phyloP scores from a whole-genome alignment of 2,329 filamentous ascomycete genomes.

The Ophiostoma triangulosporum region DNA sequence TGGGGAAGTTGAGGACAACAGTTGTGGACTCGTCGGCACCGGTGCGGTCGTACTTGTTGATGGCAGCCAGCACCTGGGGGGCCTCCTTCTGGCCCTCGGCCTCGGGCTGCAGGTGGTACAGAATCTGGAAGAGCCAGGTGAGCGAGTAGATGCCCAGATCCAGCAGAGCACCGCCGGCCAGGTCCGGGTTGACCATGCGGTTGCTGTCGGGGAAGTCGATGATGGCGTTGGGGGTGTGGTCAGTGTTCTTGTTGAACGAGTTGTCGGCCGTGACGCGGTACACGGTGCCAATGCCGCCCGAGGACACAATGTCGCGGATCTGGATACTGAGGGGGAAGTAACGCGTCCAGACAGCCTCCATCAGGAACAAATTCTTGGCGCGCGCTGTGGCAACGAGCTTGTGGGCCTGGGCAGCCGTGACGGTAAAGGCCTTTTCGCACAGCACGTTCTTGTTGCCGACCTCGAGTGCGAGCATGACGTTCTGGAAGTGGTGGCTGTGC shows the following conservation, averaged over 20 bases:
- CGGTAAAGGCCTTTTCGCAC: constrained; percentile 83
- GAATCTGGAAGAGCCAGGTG: constrained; percentile 81
- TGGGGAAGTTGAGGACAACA: constrained; percentile 63
- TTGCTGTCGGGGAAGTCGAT: constrained; percentile 46
- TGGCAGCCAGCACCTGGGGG: constrained; percentile 54
- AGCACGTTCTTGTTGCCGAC: constrained; percentile 71
- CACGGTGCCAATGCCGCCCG: constrained; percentile 44
- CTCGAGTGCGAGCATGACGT: constrained; percentile 69
- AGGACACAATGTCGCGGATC: constrained; percentile 49
- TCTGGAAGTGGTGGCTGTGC: constrained; percentile 88
- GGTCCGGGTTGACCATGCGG: constrained; percentile 69
- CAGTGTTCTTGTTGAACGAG: constrained; percentile 44
- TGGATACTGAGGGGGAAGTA: constrained; percentile 76
- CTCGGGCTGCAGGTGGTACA: constrained; percentile 62
- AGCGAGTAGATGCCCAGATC: constrained; percentile 82
- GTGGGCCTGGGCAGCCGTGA: constrained; percentile 64
- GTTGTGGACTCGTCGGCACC: constrained; percentile 69
- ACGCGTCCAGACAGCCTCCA: constrained; percentile 84
- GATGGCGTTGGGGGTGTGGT: constrained; percentile 28
- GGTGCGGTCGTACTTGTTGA: constrained; percentile 54
- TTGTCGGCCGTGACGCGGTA: constrained; percentile 47
- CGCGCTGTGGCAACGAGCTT: constrained; percentile 58
- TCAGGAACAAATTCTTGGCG: constrained; percentile 61
- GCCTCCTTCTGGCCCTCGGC: constrained; percentile 40
- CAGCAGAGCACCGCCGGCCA: constrained; percentile 70